Percentiles rank a stretch among this genome's conserved stretches.
phyloP scores from a whole-genome alignment of 768 basidiomycete species.

The Krasilnikovozyma curviuscula region DNA sequence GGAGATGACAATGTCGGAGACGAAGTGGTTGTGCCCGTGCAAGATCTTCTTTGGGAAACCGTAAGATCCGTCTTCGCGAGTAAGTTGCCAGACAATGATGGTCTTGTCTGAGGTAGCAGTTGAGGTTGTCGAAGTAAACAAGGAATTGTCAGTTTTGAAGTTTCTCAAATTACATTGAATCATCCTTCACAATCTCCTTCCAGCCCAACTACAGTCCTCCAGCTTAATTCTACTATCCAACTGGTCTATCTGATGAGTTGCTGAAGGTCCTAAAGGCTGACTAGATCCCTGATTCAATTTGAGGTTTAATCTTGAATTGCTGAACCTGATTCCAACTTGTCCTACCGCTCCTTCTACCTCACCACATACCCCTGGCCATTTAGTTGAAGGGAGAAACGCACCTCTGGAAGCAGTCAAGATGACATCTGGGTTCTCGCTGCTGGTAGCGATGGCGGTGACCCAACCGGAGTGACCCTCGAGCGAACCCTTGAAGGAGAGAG shows the following conservation, averaged over 20 bases:
- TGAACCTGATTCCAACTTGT: no score
- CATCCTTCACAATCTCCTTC: no score
- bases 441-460: constrained; percentile 97
- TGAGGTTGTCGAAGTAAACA: no score
- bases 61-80: constrained; percentile 51
- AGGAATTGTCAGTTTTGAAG: no score
- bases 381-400: constrained; percentile 24
- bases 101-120: constrained; percentile 60
- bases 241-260: no score
- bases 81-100: constrained; percentile 97
- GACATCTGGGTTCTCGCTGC: constrained; percentile 97
- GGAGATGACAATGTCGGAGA: constrained; percentile 95
- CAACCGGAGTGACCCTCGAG: constrained; percentile 86
- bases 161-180: no score
- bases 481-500: constrained; percentile 76
- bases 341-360: no score
- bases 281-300: no score
- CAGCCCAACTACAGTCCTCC: no score
- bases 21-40: constrained; percentile 97
- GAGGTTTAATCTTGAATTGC: no score
- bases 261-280: no score
- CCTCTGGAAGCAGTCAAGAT: constrained; percentile 95
- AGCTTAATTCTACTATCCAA: no score
- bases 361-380: not conserved
- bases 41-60: constrained; percentile 96